Conservation (phyloP, 495 filamentous ascomycete species). For the Aspergillus coremiiformis region DNA sequence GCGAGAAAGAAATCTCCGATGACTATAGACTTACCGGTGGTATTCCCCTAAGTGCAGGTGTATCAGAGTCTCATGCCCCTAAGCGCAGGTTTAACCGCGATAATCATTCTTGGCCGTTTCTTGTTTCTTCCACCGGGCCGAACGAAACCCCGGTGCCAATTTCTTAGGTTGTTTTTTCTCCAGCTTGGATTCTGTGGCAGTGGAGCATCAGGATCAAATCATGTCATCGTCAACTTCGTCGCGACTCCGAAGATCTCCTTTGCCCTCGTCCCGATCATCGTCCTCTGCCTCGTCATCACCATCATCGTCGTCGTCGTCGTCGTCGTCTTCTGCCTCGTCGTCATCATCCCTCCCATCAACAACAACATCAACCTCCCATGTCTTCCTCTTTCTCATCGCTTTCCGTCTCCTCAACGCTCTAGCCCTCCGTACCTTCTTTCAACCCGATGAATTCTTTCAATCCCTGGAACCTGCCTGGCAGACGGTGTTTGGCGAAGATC, state of each 20-base stretch:
- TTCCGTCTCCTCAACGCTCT: slow-evolving; percentile 84
- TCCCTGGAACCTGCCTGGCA: slow-evolving; percentile 93
- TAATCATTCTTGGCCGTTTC: too few species aligned
- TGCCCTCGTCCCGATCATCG: background rate
- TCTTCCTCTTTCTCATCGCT: slow-evolving; percentile 59
- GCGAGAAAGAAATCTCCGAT: background rate
- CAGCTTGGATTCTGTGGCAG: too few species aligned
- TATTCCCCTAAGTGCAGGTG: background rate
- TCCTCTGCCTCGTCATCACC: background rate
- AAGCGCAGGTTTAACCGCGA: slow-evolving; percentile 34
- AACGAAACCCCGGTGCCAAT: too few species aligned
- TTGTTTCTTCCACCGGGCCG: too few species aligned
- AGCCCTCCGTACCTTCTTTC: slow-evolving; percentile 86
- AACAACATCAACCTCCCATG: slow-evolving; percentile 5
- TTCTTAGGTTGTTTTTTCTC: too few species aligned
- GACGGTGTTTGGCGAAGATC: slow-evolving; percentile 67
- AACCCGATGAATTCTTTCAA: slow-evolving; percentile 99
- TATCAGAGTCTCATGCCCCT: slow-evolving; percentile 15
- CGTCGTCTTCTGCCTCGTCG: background rate
- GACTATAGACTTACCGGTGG: too few species aligned
- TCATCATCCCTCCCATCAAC: slow-evolving; percentile 1
- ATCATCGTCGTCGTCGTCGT: background rate
- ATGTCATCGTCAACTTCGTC: slow-evolving; percentile 7
- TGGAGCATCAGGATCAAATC: too few species aligned
- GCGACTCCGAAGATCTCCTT: background rate